Percentiles rank a stretch among this genome's conserved stretches.
phyloP scores from a whole-genome alignment of 2,329 filamentous ascomycete genomes.

The Fusarium coffeatum region DNA sequence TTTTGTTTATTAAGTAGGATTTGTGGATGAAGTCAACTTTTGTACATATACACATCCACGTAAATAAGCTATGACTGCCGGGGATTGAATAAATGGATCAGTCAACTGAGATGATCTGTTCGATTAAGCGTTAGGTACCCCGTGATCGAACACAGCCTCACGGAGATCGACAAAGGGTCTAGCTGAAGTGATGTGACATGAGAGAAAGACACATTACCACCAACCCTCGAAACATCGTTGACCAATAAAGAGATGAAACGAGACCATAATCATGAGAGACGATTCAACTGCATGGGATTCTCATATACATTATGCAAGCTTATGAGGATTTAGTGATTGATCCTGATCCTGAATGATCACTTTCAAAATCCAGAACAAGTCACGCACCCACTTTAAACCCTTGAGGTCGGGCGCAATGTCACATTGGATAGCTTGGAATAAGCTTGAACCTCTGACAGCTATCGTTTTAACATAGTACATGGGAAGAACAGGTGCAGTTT shows the following conservation, averaged over 20 bases:
- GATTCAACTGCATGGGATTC: constrained; percentile 11
- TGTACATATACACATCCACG: not conserved
- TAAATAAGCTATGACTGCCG: not conserved
- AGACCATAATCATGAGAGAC: not conserved
- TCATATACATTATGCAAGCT: not conserved
- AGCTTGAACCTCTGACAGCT: constrained; percentile 24
- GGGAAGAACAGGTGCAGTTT: not conserved
- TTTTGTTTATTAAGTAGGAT: not conserved
- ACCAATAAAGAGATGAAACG: not conserved
- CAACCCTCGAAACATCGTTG: not conserved
- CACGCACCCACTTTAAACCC: constrained; percentile 18
- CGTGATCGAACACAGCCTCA: constrained; percentile 31
- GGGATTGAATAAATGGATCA: not conserved
- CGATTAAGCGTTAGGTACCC: constrained; percentile 16
- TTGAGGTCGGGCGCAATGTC: constrained; percentile 8
- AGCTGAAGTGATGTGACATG: constrained; percentile 33
- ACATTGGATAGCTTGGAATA: not conserved
- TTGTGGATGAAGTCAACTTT: not conserved
- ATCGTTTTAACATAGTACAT: constrained; percentile 17
- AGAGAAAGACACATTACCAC: constrained; percentile 16
- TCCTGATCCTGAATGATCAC: not conserved
- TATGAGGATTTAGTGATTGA: not conserved
- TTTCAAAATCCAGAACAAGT: not conserved
- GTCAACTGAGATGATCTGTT: not conserved
- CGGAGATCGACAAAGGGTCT: constrained; percentile 30